Percentiles rank a stretch among this genome's conserved stretches.
These are phyloP conservation scores for Scleroderma citrinum DNA, from an alignment of 768 basidiomycete genomes.

Conservation along the genomic window DNA sequence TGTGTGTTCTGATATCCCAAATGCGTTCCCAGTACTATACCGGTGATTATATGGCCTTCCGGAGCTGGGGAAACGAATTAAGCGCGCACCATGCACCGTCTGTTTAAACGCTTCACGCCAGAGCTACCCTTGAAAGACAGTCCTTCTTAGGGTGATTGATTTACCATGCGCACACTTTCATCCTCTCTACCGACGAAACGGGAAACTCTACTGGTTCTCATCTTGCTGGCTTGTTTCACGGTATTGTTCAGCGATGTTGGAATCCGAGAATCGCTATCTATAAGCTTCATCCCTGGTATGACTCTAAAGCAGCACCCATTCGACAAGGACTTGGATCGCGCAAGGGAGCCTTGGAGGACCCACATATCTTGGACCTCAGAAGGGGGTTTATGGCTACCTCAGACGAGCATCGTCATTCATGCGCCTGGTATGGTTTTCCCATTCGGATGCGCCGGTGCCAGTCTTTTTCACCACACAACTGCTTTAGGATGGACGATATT, in stretches of 20 bases:
- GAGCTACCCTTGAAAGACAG: too few species aligned
- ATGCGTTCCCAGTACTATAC: too few species aligned
- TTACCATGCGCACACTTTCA: background rate
- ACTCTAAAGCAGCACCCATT: background rate
- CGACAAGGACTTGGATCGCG: slow-evolving; percentile 7
- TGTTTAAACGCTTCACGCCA: background rate
- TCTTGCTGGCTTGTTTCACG: background rate
- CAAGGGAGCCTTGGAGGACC: slow-evolving; percentile 25
- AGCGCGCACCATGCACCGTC: too few species aligned
- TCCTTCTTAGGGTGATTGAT: background rate
- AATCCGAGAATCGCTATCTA: slow-evolving; percentile 1
- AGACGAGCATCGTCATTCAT: slow-evolving; percentile 68
- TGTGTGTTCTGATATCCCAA: too few species aligned
- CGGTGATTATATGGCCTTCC: too few species aligned
- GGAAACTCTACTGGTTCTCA: background rate
- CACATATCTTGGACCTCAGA: slow-evolving; percentile 33
- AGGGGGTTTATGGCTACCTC: slow-evolving; percentile 32
- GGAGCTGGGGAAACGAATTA: too few species aligned
- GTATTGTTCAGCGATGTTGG: background rate
- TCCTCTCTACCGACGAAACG: background rate
- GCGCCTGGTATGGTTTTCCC: slow-evolving; percentile 50
- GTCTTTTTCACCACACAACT: background rate
- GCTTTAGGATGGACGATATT: slow-evolving; percentile 82
- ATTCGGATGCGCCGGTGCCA: background rate
- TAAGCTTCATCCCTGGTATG: slow-evolving; percentile 2